phyloP scores from a whole-genome alignment of 176 grass and related monocot genomes.

The Pontederia crassipes region DNA sequence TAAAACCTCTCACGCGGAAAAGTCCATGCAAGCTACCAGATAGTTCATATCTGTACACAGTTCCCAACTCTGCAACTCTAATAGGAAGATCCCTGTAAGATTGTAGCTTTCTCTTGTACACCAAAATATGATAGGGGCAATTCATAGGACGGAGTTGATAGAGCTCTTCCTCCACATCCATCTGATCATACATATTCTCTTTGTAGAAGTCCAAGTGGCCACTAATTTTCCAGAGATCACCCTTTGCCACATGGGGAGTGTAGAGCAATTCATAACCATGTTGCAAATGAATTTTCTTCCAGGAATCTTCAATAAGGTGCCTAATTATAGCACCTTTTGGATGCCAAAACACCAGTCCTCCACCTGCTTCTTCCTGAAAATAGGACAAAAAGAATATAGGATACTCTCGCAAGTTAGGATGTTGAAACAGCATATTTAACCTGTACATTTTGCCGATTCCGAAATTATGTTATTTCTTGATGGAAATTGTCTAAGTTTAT shows the following conservation, averaged over 20 bases:
- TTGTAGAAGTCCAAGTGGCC: conserved; percentile 90
- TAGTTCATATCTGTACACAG: conserved; percentile 90
- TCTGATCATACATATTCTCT: conserved; percentile 96
- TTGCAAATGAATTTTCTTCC: conserved; percentile 87
- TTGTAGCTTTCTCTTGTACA: conserved; percentile 91
- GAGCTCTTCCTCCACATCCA: conserved; percentile 83
- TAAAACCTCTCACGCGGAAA: conserved; percentile 95
- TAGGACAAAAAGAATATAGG: not conserved
- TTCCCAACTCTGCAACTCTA: conserved; percentile 88
- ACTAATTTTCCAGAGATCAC: conserved; percentile 84
- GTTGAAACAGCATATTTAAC: not conserved
- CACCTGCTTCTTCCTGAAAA: conserved; percentile 88
- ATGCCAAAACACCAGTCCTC: conserved; percentile 97
- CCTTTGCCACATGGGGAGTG: conserved; percentile 91
- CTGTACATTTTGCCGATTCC: not conserved
- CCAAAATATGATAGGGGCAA: conserved; percentile 88
- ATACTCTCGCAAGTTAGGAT: not conserved
- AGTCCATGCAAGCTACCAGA: conserved; percentile 91
- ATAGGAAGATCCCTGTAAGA: conserved; percentile 89
- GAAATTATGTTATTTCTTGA: too few species aligned
- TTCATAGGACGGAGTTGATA: conserved; percentile 98
- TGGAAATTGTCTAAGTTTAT: too few species aligned
- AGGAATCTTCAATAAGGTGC: conserved; percentile 82
- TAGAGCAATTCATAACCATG: conserved; percentile 78
- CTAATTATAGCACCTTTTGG: conserved; percentile 81